Base-by-base conservation (phyloP, 2,329 filamentous ascomycete species). In the Aspergillus hiratsukae region DNA sequence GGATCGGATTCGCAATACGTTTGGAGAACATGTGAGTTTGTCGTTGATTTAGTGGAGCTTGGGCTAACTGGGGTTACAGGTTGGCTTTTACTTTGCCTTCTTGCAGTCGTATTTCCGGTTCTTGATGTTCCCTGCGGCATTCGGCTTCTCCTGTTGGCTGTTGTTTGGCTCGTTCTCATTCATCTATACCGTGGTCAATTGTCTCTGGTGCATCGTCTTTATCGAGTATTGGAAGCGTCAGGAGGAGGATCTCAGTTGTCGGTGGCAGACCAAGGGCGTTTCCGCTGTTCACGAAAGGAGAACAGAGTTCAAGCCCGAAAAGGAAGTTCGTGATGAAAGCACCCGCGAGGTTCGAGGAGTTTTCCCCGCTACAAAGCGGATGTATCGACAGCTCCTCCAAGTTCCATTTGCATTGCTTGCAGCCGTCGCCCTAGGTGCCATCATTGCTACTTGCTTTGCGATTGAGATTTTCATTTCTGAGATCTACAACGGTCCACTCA, bases 381-480 rank as follows among this genome's bases (percentile, higher is more conserved):
- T 96, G n/a, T 79, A 86, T 66, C 84, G 89, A 31, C 92, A 97
- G 74, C 72, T 94, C 45, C 80, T 96, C n/a, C 90, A 95, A 71
- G 79, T 95, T 3, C 92, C 92, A 0, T 97, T 99, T 73, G 90
- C 91, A 0, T 68, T 96, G 10, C 80, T 85, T n/a, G 91, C 91
- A 31, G 78, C 87, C 4, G 61, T 85, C 35, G 83, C 88, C 1
- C 81, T 99, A 10, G 94, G 93, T 2, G 86, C 86, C n/a, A 81
- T 99, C 58, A 97, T 97, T 64, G 87, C 89, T 8, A 87, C 86
- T 14, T 96, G 91, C 72, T 97, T 97, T 73, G 89, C 87, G 3
- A 93, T 99, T 63, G 94, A 99, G 73, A 92, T 99, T 49, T 97
- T 97, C 75, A 91, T 99, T 64, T 92, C 90, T 0, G 92, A 99